A percentile compares a stretch with the other conserved stretches of the same genome.
These are phyloP conservation scores for Boletus reticuloceps DNA, from an alignment of 768 basidiomycete genomes.

Conservation along the genomic window DNA sequence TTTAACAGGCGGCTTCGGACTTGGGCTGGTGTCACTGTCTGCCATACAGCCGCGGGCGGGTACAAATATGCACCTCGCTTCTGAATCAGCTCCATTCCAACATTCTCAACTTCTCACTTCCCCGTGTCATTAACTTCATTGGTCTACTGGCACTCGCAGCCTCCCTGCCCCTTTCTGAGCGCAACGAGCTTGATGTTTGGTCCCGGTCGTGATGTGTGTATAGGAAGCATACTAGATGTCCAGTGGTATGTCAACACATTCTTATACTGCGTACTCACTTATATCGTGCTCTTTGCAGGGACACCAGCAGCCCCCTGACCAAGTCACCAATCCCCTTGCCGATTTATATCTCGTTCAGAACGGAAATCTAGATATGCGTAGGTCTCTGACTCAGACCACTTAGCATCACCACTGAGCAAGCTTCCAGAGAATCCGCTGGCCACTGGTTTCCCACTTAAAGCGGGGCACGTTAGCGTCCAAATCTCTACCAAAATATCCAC, in stretches of 20 bases:
- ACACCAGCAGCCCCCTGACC: conserved; percentile 12
- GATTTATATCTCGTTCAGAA: too few species aligned
- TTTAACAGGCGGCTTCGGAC: too few species aligned
- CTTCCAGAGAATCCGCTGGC: conserved; percentile 23
- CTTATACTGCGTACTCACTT: background rate
- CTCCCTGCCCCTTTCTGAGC: conserved; percentile 6
- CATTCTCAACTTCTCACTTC: too few species aligned
- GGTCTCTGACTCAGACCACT: conserved; percentile 11
- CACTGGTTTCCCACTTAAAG: conserved; percentile 26
- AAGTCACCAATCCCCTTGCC: rapidly evolving
- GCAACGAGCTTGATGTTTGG: conserved; percentile 22
- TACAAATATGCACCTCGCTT: conserved; percentile 6
- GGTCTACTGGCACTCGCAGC: conserved; percentile 10
- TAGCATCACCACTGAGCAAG: conserved; percentile 2
- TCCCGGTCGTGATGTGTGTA: background rate
- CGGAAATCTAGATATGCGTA: background rate
- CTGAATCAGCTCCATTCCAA: background rate
- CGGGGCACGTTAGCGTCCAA: conserved; percentile 6
- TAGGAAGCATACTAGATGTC: too few species aligned
- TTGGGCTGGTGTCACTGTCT: too few species aligned
- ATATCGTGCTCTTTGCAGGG: conserved; percentile 22
- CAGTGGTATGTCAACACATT: conserved; percentile 19
- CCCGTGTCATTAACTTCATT: background rate
- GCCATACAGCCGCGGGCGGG: too few species aligned
- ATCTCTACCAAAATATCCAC: too few species aligned